Evolutionary conservation across 495 filamentous ascomycete species (phyloP).

Genomic region (Pyrenopolyporus hunteri): DNA sequence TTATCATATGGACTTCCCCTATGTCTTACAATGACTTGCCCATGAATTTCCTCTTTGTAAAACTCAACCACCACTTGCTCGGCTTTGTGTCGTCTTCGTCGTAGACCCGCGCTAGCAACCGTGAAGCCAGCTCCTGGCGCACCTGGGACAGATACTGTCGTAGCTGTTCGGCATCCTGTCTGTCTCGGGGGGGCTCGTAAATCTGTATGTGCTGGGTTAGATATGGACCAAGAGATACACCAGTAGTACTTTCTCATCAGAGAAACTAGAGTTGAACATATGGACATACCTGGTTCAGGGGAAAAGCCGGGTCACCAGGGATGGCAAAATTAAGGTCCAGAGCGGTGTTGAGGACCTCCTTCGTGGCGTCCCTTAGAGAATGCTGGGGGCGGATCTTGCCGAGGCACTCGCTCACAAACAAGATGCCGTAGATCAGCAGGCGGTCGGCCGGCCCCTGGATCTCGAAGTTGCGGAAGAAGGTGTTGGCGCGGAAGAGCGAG

Average conservation of each 20-base stretch:
- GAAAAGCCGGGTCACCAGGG: conserved; percentile 92
- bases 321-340: conserved; percentile 89
- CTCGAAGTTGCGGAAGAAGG: conserved; percentile 98
- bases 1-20: conserved; percentile 4
- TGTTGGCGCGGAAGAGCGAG: conserved; percentile 94
- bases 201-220: conserved; percentile 48
- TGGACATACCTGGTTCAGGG: conserved; percentile 76
- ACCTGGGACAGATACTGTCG: conserved; percentile 89
- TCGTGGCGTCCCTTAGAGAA: conserved; percentile 57
- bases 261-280: not conserved
- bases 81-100: conserved; percentile 78
- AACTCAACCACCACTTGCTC: conserved; percentile 99
- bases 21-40: conserved; percentile 76
- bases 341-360: conserved; percentile 65
- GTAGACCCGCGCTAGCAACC: conserved; percentile 85
- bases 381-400: conserved; percentile 75
- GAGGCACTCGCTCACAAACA: conserved; percentile 89
- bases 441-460: conserved; percentile 96
- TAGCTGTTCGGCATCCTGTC: conserved; percentile 86
- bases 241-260: not conserved
- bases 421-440: conserved; percentile 93
- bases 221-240: not conserved
- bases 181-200: conserved; percentile 73
- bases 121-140: conserved; percentile 83
- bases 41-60: conserved; percentile 99